A percentile compares a stretch with the other conserved stretches of the same genome.
Conservation (phyloP, 352 stramenopile genomes). For the Pythium dissotocum region DNA sequence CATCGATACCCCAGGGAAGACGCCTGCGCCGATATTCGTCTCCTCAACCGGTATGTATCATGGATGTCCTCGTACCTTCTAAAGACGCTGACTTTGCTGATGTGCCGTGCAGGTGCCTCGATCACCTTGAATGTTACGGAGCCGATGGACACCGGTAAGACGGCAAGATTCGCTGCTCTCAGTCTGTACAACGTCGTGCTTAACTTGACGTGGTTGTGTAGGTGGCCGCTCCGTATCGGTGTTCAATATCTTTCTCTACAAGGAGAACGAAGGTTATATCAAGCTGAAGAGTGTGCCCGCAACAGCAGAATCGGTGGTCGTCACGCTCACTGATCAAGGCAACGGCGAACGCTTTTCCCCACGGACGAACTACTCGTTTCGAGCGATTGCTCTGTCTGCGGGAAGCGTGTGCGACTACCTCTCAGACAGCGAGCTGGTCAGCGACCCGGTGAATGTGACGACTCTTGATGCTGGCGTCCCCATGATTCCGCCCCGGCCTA, state of each 20-base stretch:
- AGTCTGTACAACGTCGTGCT: background rate
- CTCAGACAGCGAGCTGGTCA: slow-evolving; percentile 27
- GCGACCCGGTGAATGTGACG: slow-evolving; percentile 30
- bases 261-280: slow-evolving; percentile 15
- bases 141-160: slow-evolving; percentile 28
- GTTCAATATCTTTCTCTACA: slow-evolving; percentile 17
- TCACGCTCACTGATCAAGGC: slow-evolving; percentile 25
- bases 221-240: slow-evolving; percentile 14
- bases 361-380: slow-evolving; percentile 41
- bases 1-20: slow-evolving; percentile 35
- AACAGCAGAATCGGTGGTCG: slow-evolving; percentile 17
- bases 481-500: slow-evolving; percentile 21
- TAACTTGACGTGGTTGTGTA: background rate
- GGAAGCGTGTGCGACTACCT: slow-evolving; percentile 42
- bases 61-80: background rate
- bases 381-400: slow-evolving; percentile 43
- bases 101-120: slow-evolving; percentile 9
- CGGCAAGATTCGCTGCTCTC: background rate
- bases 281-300: slow-evolving; percentile 33
- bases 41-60: slow-evolving; percentile 39
- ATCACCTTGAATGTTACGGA: slow-evolving; percentile 18
- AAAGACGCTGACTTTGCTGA: background rate
- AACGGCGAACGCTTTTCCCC: slow-evolving; percentile 23
- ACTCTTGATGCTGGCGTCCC: slow-evolving; percentile 36
- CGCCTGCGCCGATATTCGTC: slow-evolving; percentile 36